A percentile compares a stretch with the other conserved stretches of the same genome.
Conservation (phyloP, 2,329 filamentous ascomycete genomes). For the Colletotrichum sojae region DNA sequence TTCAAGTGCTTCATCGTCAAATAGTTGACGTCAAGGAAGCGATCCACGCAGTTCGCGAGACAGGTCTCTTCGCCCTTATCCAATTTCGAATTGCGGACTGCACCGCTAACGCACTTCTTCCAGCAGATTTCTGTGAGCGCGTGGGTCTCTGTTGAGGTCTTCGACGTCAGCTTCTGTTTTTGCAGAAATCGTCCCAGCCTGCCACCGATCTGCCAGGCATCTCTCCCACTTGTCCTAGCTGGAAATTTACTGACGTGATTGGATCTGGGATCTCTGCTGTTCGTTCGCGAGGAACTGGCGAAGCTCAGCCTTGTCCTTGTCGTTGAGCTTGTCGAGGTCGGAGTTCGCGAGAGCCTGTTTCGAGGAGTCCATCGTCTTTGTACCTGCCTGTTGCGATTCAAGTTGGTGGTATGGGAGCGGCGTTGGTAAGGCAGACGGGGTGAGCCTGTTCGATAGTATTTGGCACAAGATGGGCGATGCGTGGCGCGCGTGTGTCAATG, state of each 20-base stretch:
- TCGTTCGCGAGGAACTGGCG: conserved; percentile 89
- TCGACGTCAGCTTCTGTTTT: conserved; percentile 21
- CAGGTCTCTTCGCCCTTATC: conserved; percentile 86
- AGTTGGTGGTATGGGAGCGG: too few species aligned
- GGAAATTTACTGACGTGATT: conserved; percentile 66
- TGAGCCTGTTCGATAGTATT: too few species aligned
- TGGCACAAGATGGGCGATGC: too few species aligned
- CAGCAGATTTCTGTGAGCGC: conserved; percentile 84
- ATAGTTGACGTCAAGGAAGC: conserved; percentile 91
- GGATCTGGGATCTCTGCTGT: conserved; percentile 82
- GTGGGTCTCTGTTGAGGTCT: conserved; percentile 64
- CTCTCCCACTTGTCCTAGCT: not conserved
- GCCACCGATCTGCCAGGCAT: not conserved
- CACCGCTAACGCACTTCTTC: conserved; percentile 89
- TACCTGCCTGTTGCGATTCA: too few species aligned
- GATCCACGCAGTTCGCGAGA: conserved; percentile 91
- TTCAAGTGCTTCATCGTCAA: conserved; percentile 90
- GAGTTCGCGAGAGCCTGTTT: conserved; percentile 62
- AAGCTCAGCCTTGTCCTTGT: conserved; percentile 88
- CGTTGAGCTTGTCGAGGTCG: conserved; percentile 82
- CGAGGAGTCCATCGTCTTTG: conserved; percentile 51
- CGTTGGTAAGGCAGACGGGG: too few species aligned
- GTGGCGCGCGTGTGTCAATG: too few species aligned
- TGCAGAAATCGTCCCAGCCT: too few species aligned
- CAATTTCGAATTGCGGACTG: conserved; percentile 79